These are phyloP conservation scores for Stromatinia cepivora DNA, from an alignment of 2,329 filamentous ascomycete species.

Conservation along the genomic window DNA sequence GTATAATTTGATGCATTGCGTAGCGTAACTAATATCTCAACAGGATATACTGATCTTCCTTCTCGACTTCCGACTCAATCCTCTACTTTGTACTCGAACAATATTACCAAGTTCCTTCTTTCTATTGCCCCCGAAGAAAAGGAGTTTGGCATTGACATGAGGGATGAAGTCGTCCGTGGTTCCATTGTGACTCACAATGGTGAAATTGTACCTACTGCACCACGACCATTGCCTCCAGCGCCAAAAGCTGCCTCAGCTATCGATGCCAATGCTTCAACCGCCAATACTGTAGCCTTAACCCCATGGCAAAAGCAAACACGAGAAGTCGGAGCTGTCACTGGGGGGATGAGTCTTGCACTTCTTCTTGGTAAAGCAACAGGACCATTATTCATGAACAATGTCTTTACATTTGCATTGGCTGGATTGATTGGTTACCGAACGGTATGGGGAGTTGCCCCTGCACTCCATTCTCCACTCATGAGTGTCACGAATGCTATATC, in stretches of 20 bases:
- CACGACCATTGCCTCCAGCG: slow-evolving; percentile 61
- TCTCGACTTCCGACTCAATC: slow-evolving; percentile 85
- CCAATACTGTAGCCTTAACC: slow-evolving; percentile 61
- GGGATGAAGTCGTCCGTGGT: slow-evolving; percentile 82
- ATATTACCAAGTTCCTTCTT: slow-evolving; percentile 84
- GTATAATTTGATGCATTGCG: background rate
- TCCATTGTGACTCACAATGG: slow-evolving; percentile 81
- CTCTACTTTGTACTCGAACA: slow-evolving; percentile 89
- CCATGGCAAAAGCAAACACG: slow-evolving; percentile 79
- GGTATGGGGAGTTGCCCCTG: slow-evolving; percentile 82
- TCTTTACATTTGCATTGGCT: slow-evolving; percentile 80
- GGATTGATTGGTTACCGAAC: slow-evolving; percentile 85
- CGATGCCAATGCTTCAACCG: slow-evolving; percentile 53
- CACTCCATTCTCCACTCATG: slow-evolving; percentile 87
- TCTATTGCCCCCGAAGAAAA: slow-evolving; percentile 79
- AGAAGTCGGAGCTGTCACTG: slow-evolving; percentile 73
- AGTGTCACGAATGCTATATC: slow-evolving; percentile 85
- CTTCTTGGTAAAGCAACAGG: slow-evolving; percentile 78
- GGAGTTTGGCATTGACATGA: slow-evolving; percentile 75
- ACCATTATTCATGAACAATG: slow-evolving; percentile 84
- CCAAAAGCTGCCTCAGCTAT: slow-evolving; percentile 53
- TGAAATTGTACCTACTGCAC: slow-evolving; percentile 72
- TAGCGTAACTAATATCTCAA: background rate
- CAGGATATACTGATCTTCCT: slow-evolving; percentile 82
- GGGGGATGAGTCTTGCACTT: slow-evolving; percentile 73